phyloP scores from a whole-genome alignment of 2,329 filamentous ascomycete species.

The Dactylellina drechsleri region DNA sequence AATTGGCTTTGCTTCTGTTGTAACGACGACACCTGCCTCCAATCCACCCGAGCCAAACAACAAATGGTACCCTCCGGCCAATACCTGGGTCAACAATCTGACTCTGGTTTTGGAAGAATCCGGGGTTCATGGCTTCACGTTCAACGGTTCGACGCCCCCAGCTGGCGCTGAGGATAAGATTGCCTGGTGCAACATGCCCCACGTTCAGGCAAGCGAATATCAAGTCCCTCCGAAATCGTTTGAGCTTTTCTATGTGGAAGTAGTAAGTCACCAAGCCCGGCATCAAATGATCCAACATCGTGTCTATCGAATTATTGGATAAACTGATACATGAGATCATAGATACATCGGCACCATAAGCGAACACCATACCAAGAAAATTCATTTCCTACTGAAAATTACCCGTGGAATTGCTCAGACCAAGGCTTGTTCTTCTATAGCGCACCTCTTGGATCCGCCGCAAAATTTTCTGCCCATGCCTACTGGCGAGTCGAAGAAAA shows the following conservation, averaged over 20 bases:
- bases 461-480: conserved; percentile 64
- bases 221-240: conserved; percentile 67
- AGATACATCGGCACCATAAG: conserved; percentile 84
- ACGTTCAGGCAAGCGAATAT: conserved; percentile 76
- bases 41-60: background rate
- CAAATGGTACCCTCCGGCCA: conserved; percentile 70
- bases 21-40: too few relatives aligned
- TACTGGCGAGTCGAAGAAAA: conserved; percentile 75
- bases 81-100: conserved; percentile 71
- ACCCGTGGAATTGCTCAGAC: conserved; percentile 78
- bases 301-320: background rate
- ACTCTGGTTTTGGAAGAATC: conserved; percentile 68
- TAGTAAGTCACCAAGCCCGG: conserved; percentile 61
- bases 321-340: conserved; percentile 57
- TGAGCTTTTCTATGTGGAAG: conserved; percentile 77
- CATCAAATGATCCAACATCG: conserved; percentile 57
- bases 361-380: conserved; percentile 82
- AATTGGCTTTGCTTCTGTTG: background rate
- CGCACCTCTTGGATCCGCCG: conserved; percentile 66
- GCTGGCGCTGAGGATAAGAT: conserved; percentile 71
- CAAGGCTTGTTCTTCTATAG: conserved; percentile 76
- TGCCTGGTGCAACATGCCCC: conserved; percentile 84
- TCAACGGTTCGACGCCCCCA: conserved; percentile 72
- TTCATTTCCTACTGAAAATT: conserved; percentile 77
- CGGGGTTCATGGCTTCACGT: conserved; percentile 79